Percentiles rank a stretch among this genome's conserved stretches.
Evolutionary conservation across 108 stramenopile species (phyloP).

Genomic region (Seminavis robusta): DNA sequence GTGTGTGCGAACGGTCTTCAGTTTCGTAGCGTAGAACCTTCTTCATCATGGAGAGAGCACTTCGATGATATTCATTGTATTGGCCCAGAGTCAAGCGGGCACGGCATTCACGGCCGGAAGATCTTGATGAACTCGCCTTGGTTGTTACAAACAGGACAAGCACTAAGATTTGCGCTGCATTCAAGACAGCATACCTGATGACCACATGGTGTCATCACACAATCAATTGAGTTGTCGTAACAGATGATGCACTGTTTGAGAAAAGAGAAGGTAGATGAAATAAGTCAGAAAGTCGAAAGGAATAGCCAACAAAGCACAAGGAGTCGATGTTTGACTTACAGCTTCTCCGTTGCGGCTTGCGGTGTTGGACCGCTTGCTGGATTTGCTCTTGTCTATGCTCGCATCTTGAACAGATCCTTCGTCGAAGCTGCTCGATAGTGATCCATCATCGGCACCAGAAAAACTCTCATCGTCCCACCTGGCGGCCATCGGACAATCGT

Average conservation of each 20-base stretch:
- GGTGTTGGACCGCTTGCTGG: too few species aligned
- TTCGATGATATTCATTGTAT: too few species aligned
- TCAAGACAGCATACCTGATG: constrained; percentile 73
- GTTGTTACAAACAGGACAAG: constrained; percentile 66
- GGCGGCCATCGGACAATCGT: constrained; percentile 5
- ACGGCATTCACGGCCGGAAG: too few species aligned
- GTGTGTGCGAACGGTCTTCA: too few species aligned
- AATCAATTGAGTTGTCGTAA: constrained; percentile 54
- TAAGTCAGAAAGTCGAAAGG: too few species aligned
- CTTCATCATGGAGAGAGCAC: too few species aligned
- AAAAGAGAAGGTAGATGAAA: too few species aligned
- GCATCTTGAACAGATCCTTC: constrained; percentile 26
- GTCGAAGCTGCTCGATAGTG: constrained; percentile 29
- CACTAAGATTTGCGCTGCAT: constrained; percentile 41
- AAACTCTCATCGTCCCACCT: constrained; percentile 34
- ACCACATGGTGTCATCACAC: constrained; percentile 78
- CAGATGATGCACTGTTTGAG: constrained; percentile 84
- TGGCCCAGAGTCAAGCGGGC: too few species aligned
- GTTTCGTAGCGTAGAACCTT: too few species aligned
- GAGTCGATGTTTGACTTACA: too few species aligned
- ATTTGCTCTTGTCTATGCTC: constrained; percentile 1
- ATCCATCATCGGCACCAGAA: constrained; percentile 21
- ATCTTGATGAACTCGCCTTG: constrained; percentile 66
- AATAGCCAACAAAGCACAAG: too few species aligned
- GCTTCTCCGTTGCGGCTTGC: too few species aligned